These are phyloP conservation scores for Ilyonectria destructans DNA, from an alignment of 2,329 filamentous ascomycete species.

Conservation along the genomic window DNA sequence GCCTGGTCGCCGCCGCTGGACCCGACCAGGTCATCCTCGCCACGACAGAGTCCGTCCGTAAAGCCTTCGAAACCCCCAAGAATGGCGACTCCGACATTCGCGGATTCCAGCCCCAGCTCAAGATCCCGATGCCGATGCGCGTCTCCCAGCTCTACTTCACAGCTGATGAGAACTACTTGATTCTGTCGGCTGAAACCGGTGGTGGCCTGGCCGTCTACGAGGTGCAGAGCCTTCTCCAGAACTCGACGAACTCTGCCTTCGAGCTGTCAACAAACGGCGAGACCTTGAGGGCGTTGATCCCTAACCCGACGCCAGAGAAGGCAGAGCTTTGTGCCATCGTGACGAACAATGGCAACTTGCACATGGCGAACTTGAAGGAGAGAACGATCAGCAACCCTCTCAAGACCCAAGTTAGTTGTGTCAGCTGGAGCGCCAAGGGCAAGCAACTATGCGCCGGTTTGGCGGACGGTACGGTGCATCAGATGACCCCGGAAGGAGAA, in stretches of 20 bases:
- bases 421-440: constrained; percentile 93
- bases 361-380: constrained; percentile 86
- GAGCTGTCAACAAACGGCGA: constrained; percentile 85
- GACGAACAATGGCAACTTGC: constrained; percentile 83
- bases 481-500: constrained; percentile 87
- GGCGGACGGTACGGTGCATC: constrained; percentile 83
- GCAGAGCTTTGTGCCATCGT: constrained; percentile 86
- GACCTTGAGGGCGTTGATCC: constrained; percentile 80
- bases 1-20: constrained; percentile 89
- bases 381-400: constrained; percentile 75
- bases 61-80: constrained; percentile 77
- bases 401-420: constrained; percentile 83
- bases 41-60: constrained; percentile 83
- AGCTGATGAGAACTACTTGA: constrained; percentile 87
- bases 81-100: constrained; percentile 77
- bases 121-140: constrained; percentile 80
- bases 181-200: constrained; percentile 86
- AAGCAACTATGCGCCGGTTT: constrained; percentile 94
- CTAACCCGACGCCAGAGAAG: constrained; percentile 84
- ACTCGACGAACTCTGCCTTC: constrained; percentile 78
- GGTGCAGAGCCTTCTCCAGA: constrained; percentile 77
- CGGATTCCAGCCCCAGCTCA: constrained; percentile 81
- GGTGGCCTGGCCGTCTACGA: constrained; percentile 90
- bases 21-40: constrained; percentile 85
- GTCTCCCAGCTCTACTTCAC: constrained; percentile 94